phyloP scores from a whole-genome alignment of 2,329 filamentous ascomycete species.

The Aschersonia sp. region DNA sequence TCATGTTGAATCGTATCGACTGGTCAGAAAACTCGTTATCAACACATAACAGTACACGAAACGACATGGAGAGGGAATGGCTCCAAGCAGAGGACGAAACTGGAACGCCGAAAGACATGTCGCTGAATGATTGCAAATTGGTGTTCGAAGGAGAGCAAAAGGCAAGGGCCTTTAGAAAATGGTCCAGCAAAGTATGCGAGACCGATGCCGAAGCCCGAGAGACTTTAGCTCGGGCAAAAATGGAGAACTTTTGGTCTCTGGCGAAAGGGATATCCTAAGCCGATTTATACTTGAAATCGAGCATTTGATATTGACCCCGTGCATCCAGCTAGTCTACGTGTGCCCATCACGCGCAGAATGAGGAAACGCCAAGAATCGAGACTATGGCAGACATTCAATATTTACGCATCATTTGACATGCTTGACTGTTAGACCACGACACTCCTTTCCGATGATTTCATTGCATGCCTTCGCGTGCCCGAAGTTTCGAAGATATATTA shows the following conservation, averaged over 20 bases:
- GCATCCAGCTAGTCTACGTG: too few species aligned
- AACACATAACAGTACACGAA: slow-evolving; percentile 42
- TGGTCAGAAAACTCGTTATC: slow-evolving; percentile 83
- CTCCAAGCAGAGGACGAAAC: slow-evolving; percentile 64
- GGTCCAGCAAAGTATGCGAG: slow-evolving; percentile 83
- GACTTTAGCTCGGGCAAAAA: slow-evolving; percentile 61
- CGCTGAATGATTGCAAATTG: slow-evolving; percentile 65
- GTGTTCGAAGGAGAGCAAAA: slow-evolving; percentile 89
- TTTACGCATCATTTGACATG: too few species aligned
- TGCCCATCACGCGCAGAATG: too few species aligned
- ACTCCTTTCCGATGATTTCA: neutral
- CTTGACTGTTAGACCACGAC: too few species aligned
- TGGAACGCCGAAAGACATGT: slow-evolving; percentile 67
- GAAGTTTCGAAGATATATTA: neutral
- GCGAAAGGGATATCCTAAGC: slow-evolving; percentile 46
- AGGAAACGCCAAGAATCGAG: too few species aligned
- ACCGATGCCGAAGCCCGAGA: slow-evolving; percentile 82
- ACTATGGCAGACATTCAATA: too few species aligned
- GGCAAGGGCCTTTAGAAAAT: slow-evolving; percentile 66
- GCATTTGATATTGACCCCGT: too few species aligned
- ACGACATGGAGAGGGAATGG: slow-evolving; percentile 55
- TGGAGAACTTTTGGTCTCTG: slow-evolving; percentile 90
- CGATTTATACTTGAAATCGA: neutral
- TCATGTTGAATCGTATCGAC: slow-evolving; percentile 86
- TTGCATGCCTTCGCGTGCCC: neutral